Evolutionary conservation across 306 rosid species (phyloP).

Genomic region (Oxytropis ochrocephala): DNA sequence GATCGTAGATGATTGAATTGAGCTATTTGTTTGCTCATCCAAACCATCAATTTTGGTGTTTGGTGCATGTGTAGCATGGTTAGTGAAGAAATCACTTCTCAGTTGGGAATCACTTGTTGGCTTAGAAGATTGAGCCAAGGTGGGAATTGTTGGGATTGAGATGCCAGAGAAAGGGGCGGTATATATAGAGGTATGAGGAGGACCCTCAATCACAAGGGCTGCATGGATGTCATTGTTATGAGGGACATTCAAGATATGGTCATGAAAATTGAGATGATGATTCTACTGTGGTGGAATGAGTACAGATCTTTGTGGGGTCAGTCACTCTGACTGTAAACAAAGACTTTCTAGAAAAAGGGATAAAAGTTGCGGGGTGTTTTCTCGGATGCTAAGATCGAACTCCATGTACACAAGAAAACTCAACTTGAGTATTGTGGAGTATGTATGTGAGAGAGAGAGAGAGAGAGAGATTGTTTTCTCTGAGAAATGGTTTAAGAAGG

Average conservation of each 20-base stretch:
- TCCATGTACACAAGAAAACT: not conserved
- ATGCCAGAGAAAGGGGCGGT: too few relatives aligned
- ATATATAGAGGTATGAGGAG: not conserved
- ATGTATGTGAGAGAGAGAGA: not conserved
- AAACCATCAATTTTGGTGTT: too few relatives aligned
- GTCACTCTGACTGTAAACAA: not conserved
- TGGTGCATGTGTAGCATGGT: not conserved
- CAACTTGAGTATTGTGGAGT: not conserved
- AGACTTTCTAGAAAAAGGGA: not conserved
- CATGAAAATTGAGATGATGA: not conserved
- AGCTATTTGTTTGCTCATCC: not conserved
- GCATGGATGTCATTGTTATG: not conserved
- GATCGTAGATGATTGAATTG: not conserved
- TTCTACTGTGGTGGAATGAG: not conserved
- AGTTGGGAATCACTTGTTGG: too few relatives aligned
- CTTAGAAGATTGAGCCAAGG: not conserved
- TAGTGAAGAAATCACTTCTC: not conserved
- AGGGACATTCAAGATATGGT: too few relatives aligned
- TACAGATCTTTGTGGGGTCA: not conserved
- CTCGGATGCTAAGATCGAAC: not conserved
- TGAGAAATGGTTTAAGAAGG: not conserved
- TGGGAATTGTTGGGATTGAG: not conserved
- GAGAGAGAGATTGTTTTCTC: not conserved
- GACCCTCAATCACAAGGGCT: not conserved
- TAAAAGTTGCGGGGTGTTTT: not conserved